Base-by-base conservation (phyloP, 2,329 filamentous ascomycete species). In the Penicillium sp. region DNA sequence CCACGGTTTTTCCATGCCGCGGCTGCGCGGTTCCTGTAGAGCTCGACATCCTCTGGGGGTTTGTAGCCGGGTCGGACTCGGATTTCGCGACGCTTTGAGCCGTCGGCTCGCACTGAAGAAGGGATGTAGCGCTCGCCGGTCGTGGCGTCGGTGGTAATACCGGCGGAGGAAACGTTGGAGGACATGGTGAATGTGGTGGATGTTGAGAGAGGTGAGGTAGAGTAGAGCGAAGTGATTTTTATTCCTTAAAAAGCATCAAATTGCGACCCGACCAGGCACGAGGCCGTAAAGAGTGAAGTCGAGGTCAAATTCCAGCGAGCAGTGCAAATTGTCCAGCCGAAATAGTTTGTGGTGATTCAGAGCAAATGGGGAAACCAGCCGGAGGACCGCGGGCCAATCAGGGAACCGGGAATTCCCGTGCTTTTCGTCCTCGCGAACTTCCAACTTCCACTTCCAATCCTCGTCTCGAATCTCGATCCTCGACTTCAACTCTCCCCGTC, bases 1-100 rank as follows among this genome's bases (percentile, higher is more conserved):
- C 86, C 87, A 56, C 92, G 88, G 69, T 87, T 92, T 74, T 92
- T 92, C 81, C 91, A 97, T 54, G 87, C 88, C 75, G 95, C 91
- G 54, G 93, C 93, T 1, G 89, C 93, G 60, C 91, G 89, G 78
- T 96, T 97, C 82, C 93, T 96, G 85, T 99, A 99, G 50, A 97
- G 84, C 75, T 97, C 93, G 66, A 98, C 90, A 78, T 99, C 95
- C 80, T 99, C 95, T 0, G 93, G 92, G 1, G 95, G 96, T 37
- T 89, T 89, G 79, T 97, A 99, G 58, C 95, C 96, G 0, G 95
- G 94, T 33, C 92, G 88, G 64, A 99, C 92, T 73, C 92, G 92
- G 75, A 98, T 98, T 73, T 97, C 94, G 74, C 91, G 96, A 60
- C 95, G 88, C n/a, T 91, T 91, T 55, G 90, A 92, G 61, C 95